Conservation (phyloP, 768 basidiomycete genomes). For the Hygrocybe punicea region DNA sequence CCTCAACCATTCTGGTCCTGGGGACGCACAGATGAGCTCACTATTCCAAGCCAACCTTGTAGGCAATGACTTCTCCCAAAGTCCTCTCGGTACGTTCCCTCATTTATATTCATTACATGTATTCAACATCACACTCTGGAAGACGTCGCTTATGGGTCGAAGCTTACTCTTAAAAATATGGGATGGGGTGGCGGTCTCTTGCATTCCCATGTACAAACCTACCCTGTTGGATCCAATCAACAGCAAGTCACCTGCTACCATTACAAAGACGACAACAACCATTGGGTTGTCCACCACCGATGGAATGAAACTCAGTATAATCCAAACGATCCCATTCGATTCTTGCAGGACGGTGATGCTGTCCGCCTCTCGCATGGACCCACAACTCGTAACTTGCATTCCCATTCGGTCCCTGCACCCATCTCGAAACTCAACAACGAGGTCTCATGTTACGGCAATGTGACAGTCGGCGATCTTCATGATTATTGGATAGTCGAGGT, state of each 20-base stretch:
- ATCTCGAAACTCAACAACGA: slow-evolving; percentile 86
- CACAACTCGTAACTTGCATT: slow-evolving; percentile 89
- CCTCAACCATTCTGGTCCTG: slow-evolving; percentile 90
- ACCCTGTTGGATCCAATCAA: slow-evolving; percentile 85
- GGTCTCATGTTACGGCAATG: slow-evolving; percentile 92
- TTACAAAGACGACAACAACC: slow-evolving; percentile 98
- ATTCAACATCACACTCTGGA: slow-evolving; percentile 1
- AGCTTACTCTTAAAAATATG: slow-evolving; percentile 92
- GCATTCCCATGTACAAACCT: slow-evolving; percentile 96
- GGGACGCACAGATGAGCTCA: slow-evolving; percentile 98
- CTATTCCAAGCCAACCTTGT: slow-evolving; percentile 95
- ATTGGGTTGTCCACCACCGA: slow-evolving; percentile 75
- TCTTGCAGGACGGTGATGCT: slow-evolving; percentile 69
- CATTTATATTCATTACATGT: neutral
- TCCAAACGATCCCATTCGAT: slow-evolving; percentile 64
- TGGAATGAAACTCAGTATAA: slow-evolving; percentile 76
- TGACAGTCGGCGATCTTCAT: slow-evolving; percentile 78
- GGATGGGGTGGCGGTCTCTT: slow-evolving; percentile 96
- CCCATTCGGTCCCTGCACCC: slow-evolving; percentile 84
- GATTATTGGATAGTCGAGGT: slow-evolving; percentile 94
- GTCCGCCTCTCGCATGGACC: slow-evolving; percentile 79
- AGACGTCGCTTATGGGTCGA: slow-evolving; percentile 90
- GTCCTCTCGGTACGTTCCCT: slow-evolving; percentile 69
- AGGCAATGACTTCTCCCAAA: slow-evolving; percentile 90
- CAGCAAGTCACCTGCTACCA: slow-evolving; percentile 99